Evolutionary conservation across 2,329 filamentous ascomycete genomes (phyloP).

Genomic region (Phyllosticta citrichinensis): DNA sequence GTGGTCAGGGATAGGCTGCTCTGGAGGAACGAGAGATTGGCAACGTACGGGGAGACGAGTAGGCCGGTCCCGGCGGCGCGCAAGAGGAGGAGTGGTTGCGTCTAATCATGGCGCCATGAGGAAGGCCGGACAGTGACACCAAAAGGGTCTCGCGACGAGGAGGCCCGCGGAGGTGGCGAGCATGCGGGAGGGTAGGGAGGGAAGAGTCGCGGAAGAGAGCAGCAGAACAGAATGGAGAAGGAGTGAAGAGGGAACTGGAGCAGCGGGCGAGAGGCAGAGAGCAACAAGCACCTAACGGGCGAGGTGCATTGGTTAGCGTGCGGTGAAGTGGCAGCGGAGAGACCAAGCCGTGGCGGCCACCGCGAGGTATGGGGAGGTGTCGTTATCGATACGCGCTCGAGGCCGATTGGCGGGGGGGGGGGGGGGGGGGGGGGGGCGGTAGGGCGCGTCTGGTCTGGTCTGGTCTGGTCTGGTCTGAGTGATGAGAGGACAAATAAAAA

Average conservation of each 20-base stretch:
- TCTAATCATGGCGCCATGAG: conserved; percentile 25
- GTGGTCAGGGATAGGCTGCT: conserved; percentile 1
- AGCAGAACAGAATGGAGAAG: not conserved
- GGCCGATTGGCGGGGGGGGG: not conserved
- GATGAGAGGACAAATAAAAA: not conserved
- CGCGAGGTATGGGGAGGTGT: not conserved
- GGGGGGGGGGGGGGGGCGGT: too few species aligned
- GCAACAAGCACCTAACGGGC: not conserved
- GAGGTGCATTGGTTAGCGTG: not conserved
- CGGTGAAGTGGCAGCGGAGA: not conserved
- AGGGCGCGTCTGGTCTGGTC: too few species aligned
- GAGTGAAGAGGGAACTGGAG: not conserved
- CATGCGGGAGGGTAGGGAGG: not conserved
- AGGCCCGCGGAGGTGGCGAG: not conserved
- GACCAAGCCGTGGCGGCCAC: too few species aligned
- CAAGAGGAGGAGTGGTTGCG: conserved; percentile 30
- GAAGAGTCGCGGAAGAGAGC: too few species aligned
- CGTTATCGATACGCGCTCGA: not conserved
- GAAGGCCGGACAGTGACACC: not conserved
- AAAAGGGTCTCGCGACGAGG: not conserved
- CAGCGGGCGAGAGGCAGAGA: not conserved
- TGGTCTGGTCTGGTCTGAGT: too few species aligned
- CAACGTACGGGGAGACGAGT: conserved; percentile 51
- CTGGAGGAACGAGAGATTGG: not conserved
- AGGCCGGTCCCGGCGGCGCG: conserved; percentile 49